phyloP scores from a whole-genome alignment of 768 basidiomycete genomes.

The Butyriboletus loyo region DNA sequence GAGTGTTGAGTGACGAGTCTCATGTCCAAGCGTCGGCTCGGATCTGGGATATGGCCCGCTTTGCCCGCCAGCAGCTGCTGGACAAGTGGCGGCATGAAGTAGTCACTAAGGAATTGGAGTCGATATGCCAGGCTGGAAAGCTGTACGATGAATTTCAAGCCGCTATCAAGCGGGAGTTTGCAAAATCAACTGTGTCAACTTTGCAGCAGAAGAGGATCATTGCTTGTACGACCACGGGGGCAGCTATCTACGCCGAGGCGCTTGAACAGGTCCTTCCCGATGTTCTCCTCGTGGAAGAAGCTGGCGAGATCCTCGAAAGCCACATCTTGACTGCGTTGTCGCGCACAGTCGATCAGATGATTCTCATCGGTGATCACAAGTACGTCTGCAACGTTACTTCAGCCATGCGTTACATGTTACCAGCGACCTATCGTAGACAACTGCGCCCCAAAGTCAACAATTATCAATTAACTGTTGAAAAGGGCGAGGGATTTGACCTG shows the following conservation, averaged over 20 bases:
- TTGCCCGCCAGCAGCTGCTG: conserved; percentile 28
- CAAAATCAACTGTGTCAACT: conserved; percentile 29
- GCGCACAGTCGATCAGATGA: conserved; percentile 43
- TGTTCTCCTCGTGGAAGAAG: conserved; percentile 60
- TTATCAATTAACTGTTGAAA: conserved; percentile 63
- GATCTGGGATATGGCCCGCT: conserved; percentile 40
- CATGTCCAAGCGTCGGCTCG: conserved; percentile 25
- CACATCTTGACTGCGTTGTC: conserved; percentile 61
- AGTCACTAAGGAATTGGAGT: conserved; percentile 28
- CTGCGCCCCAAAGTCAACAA: conserved; percentile 70
- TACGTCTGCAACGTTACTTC: conserved; percentile 21
- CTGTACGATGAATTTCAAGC: conserved; percentile 38
- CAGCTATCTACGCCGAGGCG: conserved; percentile 50
- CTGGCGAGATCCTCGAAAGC: conserved; percentile 59
- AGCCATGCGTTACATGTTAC: neutral
- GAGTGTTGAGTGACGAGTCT: conserved; percentile 33
- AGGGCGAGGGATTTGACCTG: conserved; percentile 63
- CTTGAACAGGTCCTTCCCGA: conserved; percentile 36
- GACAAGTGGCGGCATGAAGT: conserved; percentile 36
- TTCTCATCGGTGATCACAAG: too few relatives aligned
- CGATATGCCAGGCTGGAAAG: conserved; percentile 26
- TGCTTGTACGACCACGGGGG: conserved; percentile 67
- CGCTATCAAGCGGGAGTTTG: conserved; percentile 34
- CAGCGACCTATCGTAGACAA: conserved; percentile 42
- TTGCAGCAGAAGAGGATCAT: conserved; percentile 53